These are phyloP conservation scores for Nicotiana rustica DNA, from an alignment of 305 asterid species.

Conservation along the genomic window DNA sequence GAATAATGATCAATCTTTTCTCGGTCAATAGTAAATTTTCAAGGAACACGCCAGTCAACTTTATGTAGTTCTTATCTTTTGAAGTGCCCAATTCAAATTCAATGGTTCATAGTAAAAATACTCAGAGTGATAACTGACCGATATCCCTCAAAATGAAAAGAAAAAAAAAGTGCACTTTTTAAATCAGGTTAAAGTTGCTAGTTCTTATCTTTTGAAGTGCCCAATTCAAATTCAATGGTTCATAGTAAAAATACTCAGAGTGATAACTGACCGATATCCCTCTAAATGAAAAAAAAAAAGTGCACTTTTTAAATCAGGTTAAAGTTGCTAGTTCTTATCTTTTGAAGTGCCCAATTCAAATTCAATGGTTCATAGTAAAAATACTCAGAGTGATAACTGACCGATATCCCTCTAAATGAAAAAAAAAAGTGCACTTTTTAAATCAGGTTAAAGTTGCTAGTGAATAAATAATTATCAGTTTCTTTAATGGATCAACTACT, in stretches of 20 bases:
- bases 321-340: not conserved
- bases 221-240: too few species aligned
- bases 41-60: not conserved
- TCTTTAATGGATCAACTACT: slow-evolving; percentile 17
- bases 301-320: not conserved
- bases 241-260: too few species aligned
- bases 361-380: too few species aligned
- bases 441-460: slow-evolving; percentile 17
- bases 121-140: too few species aligned
- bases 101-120: too few species aligned
- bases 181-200: slow-evolving; percentile 15
- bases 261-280: too few species aligned
- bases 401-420: not conserved
- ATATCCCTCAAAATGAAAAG: not conserved
- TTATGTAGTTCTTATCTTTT: too few species aligned
- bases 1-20: not conserved
- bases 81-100: too few species aligned
- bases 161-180: not conserved
- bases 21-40: not conserved
- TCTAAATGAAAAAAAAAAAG: not conserved
- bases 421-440: not conserved
- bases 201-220: too few species aligned
- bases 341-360: too few species aligned
- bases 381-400: too few species aligned
- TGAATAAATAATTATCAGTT: not conserved